Percentiles rank a stretch among this genome's conserved stretches.
Evolutionary conservation across 164 flowering plant genomes (phyloP).

Genomic region (Kingdonia uniflora): DNA sequence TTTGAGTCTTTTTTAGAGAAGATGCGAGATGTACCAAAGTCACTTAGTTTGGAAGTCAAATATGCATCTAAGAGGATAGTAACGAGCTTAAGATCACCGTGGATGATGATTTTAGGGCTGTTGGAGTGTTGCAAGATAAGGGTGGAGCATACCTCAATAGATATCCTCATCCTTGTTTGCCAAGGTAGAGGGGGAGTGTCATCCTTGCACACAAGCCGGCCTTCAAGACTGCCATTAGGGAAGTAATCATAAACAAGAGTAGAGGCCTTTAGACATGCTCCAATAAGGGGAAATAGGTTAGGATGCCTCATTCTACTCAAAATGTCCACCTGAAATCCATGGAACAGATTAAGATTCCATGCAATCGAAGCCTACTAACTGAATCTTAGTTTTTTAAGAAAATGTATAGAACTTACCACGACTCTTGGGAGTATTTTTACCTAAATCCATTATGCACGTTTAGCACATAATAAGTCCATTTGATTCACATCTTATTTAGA

Average conservation of each 20-base stretch:
- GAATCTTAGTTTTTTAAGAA: no score
- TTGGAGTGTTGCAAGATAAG: slow-evolving; percentile 71
- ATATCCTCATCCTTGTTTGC: slow-evolving; percentile 69
- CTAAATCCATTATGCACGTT: no score
- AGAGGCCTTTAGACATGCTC: slow-evolving; percentile 74
- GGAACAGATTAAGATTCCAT: not conserved
- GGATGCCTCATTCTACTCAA: slow-evolving; percentile 81
- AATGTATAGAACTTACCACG: no score
- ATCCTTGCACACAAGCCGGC: slow-evolving; percentile 60
- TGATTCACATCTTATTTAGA: no score
- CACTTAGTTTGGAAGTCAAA: slow-evolving; percentile 54
- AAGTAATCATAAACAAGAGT: slow-evolving; percentile 80
- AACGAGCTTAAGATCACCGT: slow-evolving; percentile 74
- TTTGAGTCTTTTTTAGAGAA: slow-evolving; percentile 20
- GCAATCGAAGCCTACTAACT: no score
- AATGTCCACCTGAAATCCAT: slow-evolving; percentile 56
- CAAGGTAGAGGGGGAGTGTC: slow-evolving; percentile 67
- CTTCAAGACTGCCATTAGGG: slow-evolving; percentile 83
- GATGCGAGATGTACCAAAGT: slow-evolving; percentile 55
- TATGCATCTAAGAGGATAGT: slow-evolving; percentile 69
- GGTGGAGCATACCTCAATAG: slow-evolving; percentile 70
- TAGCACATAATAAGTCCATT: no score
- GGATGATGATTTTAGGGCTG: slow-evolving; percentile 51
- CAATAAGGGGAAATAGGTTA: slow-evolving; percentile 75
- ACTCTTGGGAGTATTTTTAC: no score